Evolutionary conservation across 306 rosid genomes (phyloP).

Genomic region (Mimosa bimucronata): DNA sequence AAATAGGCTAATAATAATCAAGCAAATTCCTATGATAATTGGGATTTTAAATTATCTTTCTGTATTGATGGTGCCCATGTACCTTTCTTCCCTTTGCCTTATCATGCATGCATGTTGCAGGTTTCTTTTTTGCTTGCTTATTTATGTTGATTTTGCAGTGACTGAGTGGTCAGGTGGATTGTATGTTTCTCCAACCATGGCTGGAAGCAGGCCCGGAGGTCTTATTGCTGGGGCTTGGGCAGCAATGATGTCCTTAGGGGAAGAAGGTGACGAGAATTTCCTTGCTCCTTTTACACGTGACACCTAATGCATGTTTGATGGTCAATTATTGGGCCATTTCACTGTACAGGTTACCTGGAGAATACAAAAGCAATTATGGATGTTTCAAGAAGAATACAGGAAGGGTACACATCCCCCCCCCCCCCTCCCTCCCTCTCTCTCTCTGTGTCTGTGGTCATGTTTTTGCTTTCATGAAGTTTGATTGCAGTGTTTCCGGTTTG

Average conservation of each 20-base stretch:
- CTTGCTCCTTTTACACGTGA: conserved; percentile 27
- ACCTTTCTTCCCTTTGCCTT: conserved; percentile 15
- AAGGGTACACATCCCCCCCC: conserved; percentile 54
- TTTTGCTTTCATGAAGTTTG: conserved; percentile 10
- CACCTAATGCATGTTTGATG: conserved; percentile 30
- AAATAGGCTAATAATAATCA: conserved; percentile 27
- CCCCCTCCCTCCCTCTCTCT: conserved; percentile 8
- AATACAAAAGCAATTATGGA: conserved; percentile 84
- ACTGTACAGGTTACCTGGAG: conserved; percentile 76
- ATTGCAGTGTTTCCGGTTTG: conserved; percentile 33
- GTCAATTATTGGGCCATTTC: conserved; percentile 32
- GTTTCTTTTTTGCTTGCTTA: conserved; percentile 25
- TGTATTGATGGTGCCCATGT: conserved; percentile 10
- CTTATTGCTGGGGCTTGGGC: conserved; percentile 99
- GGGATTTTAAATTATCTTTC: conserved; percentile 6
- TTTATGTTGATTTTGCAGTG: conserved; percentile 55
- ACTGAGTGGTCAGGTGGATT: conserved; percentile 99
- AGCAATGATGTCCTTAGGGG: conserved; percentile 90
- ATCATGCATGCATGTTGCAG: conserved; percentile 32
- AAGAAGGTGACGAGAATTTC: conserved; percentile 60
- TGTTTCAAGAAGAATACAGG: conserved; percentile 69
- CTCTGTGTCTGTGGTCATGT: conserved; percentile 19
- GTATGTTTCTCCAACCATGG: conserved; percentile 92
- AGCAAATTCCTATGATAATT: conserved; percentile 14
- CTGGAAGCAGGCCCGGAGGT: conserved; percentile 97